Evolutionary conservation across 1,284 basidiomycete genomes (phyloP), one percentile per base, ranked within the genome.

Genomic region (Inonotus hispidus): DNA sequence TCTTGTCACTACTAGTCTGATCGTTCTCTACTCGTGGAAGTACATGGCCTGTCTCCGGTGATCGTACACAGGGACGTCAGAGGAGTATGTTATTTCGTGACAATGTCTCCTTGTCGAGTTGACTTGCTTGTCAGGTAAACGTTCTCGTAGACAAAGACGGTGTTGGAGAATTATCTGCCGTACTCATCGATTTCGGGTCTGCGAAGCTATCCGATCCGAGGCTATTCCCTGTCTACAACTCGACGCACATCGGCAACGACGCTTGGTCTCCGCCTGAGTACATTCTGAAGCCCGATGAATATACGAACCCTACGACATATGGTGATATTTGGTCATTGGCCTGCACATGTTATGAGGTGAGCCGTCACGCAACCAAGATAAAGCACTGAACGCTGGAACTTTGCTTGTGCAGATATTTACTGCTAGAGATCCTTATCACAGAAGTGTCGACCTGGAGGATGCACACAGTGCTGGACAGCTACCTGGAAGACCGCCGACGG

Each of bases 251-350:
- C 16, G n/a, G 25, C 11, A 21, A 14, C 27, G 7, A 4, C 4
- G 32, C 27, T 16, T 59, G 58, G 58, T 21, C 38, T 8, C 50
- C 58, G 16, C 58, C 58, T 3, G 58, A 59, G 27, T 54, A 53
- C 38, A 27, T 54, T 10, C 11, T n/a, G 3, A 14, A 13, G 25
- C 49, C 29, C 5, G 49, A 52, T 13, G 37, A 52, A 37, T 58
- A 58, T 46, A 13, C 45, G 13, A 49, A 11, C n/a, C 57, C 57
- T 11, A 58, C 45, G 5, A 35, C 57, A 3, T 32, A 19, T 3
- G 58, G 41, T 4, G 59, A 61, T 29, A 58, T 61, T 8, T 61
- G 59, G 59, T 55, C 59, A 19, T 47, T 61, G 3, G 59, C 55
- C 8, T 61, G 59, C 19, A 47, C 46, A 6, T 32, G 35, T 19